Percentiles rank a stretch among this genome's conserved stretches.
Evolutionary conservation across 2,329 filamentous ascomycete species (phyloP).

Genomic region (Hymenoscyphus repandus): DNA sequence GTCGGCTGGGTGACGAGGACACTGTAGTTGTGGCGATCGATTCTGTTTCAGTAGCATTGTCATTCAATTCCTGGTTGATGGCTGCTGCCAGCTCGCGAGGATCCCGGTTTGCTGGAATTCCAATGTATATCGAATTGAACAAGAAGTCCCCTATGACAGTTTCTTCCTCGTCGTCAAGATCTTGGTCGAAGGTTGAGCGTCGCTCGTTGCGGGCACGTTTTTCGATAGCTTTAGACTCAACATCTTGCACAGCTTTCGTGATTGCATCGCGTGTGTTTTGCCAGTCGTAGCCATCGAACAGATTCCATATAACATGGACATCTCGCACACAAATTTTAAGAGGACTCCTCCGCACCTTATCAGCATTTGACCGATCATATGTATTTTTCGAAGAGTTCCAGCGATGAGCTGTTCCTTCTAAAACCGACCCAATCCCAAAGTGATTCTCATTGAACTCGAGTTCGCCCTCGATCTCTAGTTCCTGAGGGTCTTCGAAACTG

Average conservation of each 20-base stretch:
- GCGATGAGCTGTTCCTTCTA: slow-evolving; percentile 64
- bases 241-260: slow-evolving; percentile 78
- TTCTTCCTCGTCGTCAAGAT: slow-evolving; percentile 72
- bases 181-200: slow-evolving; percentile 51
- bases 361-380: slow-evolving; percentile 61
- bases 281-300: slow-evolving; percentile 99
- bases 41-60: slow-evolving; percentile 81
- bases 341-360: slow-evolving; percentile 60
- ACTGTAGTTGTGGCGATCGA: slow-evolving; percentile 75
- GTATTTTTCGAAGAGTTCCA: slow-evolving; percentile 77
- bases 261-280: slow-evolving; percentile 79
- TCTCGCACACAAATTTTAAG: slow-evolving; percentile 75
- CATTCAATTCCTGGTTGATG: slow-evolving; percentile 85
- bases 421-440: slow-evolving; percentile 58
- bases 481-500: slow-evolving; percentile 35
- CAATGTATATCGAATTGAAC: slow-evolving; percentile 99
- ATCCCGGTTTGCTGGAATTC: slow-evolving; percentile 80
- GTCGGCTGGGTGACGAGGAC: slow-evolving; percentile 51
- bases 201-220: slow-evolving; percentile 56
- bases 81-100: slow-evolving; percentile 73
- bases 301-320: slow-evolving; percentile 92
- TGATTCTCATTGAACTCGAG: slow-evolving; percentile 74
- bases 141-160: slow-evolving; percentile 89
- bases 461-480: slow-evolving; percentile 45
- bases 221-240: slow-evolving; percentile 78